Percentiles rank a stretch among this genome's conserved stretches.
phyloP scores from a whole-genome alignment of 2,329 filamentous ascomycete species.

The Arthroderma uncinatum region DNA sequence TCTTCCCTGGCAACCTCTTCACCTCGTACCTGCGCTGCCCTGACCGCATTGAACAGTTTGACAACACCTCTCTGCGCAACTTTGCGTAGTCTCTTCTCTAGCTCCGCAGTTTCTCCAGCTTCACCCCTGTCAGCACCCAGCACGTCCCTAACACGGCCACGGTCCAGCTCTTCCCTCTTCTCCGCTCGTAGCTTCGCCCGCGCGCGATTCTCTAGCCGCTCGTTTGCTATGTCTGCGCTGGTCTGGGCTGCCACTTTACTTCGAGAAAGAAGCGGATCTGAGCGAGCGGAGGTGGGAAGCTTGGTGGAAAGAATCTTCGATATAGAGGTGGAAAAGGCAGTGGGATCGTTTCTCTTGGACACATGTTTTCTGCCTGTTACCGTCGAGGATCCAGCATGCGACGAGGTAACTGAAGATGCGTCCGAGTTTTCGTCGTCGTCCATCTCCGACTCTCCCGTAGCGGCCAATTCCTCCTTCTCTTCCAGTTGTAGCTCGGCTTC shows the following conservation, averaged over 20 bases:
- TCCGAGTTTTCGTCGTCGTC: constrained; percentile 22
- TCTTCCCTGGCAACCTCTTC: constrained; percentile 59
- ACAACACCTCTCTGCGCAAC: constrained; percentile 88
- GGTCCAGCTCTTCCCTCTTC: constrained; percentile 67
- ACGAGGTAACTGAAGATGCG: constrained; percentile 24
- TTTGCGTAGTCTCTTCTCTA: constrained; percentile 71
- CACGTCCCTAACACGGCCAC: constrained; percentile 80
- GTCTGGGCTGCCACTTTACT: constrained; percentile 63
- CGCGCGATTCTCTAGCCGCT: constrained; percentile 71
- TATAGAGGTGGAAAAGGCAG: constrained; percentile 83
- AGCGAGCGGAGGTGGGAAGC: constrained; percentile 65
- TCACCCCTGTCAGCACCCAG: constrained; percentile 50
- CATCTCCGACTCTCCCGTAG: constrained; percentile 16
- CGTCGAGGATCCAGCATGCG: constrained; percentile 32
- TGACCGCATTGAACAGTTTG: constrained; percentile 90
- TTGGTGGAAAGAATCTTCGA: constrained; percentile 88
- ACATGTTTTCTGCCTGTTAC: constrained; percentile 24
- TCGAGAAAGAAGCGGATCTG: constrained; percentile 83
- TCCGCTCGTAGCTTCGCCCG: constrained; percentile 67
- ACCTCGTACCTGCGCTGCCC: constrained; percentile 82
- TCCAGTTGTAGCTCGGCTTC: constrained; percentile 8
- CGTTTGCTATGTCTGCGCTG: constrained; percentile 60
- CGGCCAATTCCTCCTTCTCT: constrained; percentile 22
- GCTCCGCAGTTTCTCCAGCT: constrained; percentile 47
- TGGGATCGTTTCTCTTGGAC: constrained; percentile 78